Evolutionary conservation across 2,329 filamentous ascomycete genomes (phyloP), one percentile per base, ranked within the genome.

Genomic region (Neofusicoccum parvum): DNA sequence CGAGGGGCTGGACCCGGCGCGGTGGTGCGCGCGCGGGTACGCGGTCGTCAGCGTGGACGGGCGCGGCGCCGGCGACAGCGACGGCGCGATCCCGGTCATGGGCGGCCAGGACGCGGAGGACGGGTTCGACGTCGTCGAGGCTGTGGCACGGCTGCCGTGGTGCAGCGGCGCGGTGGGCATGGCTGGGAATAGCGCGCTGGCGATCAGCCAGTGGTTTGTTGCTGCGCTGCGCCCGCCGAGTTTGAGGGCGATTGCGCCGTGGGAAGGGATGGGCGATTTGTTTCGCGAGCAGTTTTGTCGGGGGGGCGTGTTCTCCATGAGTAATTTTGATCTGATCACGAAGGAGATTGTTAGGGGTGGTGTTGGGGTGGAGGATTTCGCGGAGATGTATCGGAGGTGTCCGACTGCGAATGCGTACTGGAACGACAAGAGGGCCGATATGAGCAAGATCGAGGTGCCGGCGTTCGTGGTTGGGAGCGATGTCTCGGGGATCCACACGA

Each of bases 201-300:
- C 79, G 0, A 80, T 76, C 43, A 72, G 75, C 0, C 80, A 83
- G 65, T 80, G 78, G 76, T 78, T 79, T 54, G 75, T 82, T 12
- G 81, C 80, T 0, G 72, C 79, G 0, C 70, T 77, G 48, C 72
- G 76, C 17, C 81, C 81, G 9, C 81, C 80, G 0, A 75, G 73
- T 12, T 72, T 83, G 5, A 74, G 74, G n/a, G 75, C 76, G 0
- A 81, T 83, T 41, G 80, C 80, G 0, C 83, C 74, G 50, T 81
- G 80, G 80, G 82, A 85, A 69, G 82, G 80, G 11, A 78, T 72
- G 45, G 76, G 76, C 0, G 82, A 85, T 67, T 68, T 83, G 3
- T 84, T 81, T 66, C 78, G 81, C 1, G 82, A 84, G 67, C 77
- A 80, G 32, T 80, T 82, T 67, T 75, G 73, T 41, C 76, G 81